These are phyloP conservation scores for Phoenix dactylifera DNA, from an alignment of 176 grass and related monocot species.

Conservation along the genomic window DNA sequence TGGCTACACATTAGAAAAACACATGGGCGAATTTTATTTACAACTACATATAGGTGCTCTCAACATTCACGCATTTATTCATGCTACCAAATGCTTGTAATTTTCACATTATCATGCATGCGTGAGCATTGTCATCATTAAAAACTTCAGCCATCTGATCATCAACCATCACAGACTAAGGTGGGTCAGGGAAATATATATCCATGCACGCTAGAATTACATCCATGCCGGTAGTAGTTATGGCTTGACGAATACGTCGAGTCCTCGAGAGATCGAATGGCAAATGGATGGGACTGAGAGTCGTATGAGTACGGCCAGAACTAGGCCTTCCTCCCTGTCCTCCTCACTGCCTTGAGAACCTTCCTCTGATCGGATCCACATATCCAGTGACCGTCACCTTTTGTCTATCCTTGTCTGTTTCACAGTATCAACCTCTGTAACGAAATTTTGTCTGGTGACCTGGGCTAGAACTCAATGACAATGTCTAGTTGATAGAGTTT, in stretches of 20 bases:
- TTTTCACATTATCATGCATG: conserved; percentile 62
- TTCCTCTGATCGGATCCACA: conserved; percentile 33
- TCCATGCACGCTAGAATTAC: conserved; percentile 49
- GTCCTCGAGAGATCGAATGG: conserved; percentile 66
- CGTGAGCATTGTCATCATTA: conserved; percentile 77
- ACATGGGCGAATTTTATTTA: no score
- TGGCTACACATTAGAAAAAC: no score
- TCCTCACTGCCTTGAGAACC: conserved; percentile 68
- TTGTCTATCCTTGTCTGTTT: conserved; percentile 73
- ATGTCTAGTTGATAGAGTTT: neutral
- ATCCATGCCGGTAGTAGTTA: conserved; percentile 71
- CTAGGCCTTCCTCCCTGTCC: conserved; percentile 62
- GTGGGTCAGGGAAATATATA: conserved; percentile 51
- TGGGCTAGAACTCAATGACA: no score
- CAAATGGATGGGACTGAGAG: conserved; percentile 64
- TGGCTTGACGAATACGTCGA: conserved; percentile 35
- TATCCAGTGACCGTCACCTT: conserved; percentile 88
- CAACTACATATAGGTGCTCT: no score
- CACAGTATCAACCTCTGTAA: conserved; percentile 43
- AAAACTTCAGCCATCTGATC: conserved; percentile 53
- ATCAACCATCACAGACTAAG: conserved; percentile 60
- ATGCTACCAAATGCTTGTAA: no score
- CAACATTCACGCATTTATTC: no score
- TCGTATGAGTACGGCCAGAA: conserved; percentile 89
- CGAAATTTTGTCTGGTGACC: no score